Evolutionary conservation across 257 asterid species (phyloP).

Genomic region (Capsicum baccatum): DNA sequence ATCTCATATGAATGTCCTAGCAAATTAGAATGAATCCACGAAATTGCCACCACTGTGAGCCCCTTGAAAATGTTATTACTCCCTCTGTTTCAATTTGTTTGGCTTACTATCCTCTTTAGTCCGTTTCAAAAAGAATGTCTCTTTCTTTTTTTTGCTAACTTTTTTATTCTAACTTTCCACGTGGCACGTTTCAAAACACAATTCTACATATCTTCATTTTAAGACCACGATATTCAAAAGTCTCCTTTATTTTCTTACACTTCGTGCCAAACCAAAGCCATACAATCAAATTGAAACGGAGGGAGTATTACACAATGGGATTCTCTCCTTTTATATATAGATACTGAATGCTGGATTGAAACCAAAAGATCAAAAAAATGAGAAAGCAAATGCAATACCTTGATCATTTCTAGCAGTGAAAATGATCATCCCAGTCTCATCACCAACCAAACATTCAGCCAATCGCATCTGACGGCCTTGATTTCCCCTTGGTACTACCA

Average conservation of each 20-base stretch:
- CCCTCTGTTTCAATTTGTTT: too few species aligned
- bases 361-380: background rate
- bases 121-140: too few species aligned
- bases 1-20: background rate
- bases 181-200: too few species aligned
- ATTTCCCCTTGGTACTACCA: slow-evolving; percentile 42
- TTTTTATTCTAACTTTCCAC: too few species aligned
- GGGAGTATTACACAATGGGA: background rate
- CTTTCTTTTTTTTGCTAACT: too few species aligned
- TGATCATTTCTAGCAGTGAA: slow-evolving; percentile 54
- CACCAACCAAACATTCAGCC: slow-evolving; percentile 53
- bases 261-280: too few species aligned
- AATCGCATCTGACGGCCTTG: slow-evolving; percentile 46
- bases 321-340: background rate
- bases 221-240: too few species aligned
- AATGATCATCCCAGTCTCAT: slow-evolving; percentile 52
- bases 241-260: too few species aligned
- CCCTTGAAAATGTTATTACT: background rate
- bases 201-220: too few species aligned
- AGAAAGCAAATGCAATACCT: slow-evolving; percentile 33
- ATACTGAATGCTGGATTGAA: background rate
- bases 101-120: too few species aligned
- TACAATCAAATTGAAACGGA: too few species aligned
- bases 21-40: background rate
- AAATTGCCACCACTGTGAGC: background rate